Evolutionary conservation across 2,329 filamentous ascomycete genomes (phyloP).

Genomic region (Curvularia eragrostidis): DNA sequence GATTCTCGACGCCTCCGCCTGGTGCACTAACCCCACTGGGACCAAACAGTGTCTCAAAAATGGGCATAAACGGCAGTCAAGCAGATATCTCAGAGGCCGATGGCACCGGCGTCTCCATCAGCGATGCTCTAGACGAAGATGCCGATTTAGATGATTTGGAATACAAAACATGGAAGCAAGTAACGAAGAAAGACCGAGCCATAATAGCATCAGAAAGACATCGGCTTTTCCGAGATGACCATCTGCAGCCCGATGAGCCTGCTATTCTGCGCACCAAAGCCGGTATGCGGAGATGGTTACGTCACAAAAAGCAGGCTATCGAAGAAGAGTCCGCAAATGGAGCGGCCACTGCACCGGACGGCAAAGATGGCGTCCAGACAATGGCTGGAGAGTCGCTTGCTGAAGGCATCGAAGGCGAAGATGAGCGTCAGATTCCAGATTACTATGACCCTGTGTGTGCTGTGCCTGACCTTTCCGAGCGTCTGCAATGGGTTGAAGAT

Average conservation of each 20-base stretch:
- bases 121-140: constrained; percentile 74
- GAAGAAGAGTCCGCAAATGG: constrained; percentile 54
- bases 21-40: constrained; percentile 79
- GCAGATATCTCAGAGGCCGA: constrained; percentile 88
- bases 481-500: constrained; percentile 87
- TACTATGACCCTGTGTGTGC: constrained; percentile 90
- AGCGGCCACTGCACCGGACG: constrained; percentile 56
- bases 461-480: constrained; percentile 81
- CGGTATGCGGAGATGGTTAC: constrained; percentile 87
- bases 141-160: constrained; percentile 85
- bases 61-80: constrained; percentile 69
- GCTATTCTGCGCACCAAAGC: constrained; percentile 84
- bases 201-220: constrained; percentile 84
- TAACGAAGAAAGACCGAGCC: constrained; percentile 95
- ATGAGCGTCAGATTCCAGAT: constrained; percentile 84
- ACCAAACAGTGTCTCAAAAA: constrained; percentile 69
- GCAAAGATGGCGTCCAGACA: constrained; percentile 55
- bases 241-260: constrained; percentile 84
- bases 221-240: constrained; percentile 83
- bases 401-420: constrained; percentile 85
- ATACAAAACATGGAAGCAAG: constrained; percentile 98
- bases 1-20: constrained; percentile 81
- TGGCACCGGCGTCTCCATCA: constrained; percentile 69
- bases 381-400: constrained; percentile 77
- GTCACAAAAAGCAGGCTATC: constrained; percentile 73